Evolutionary conservation across 352 stramenopile species (phyloP), one percentile per base, ranked within the genome.

Genomic region (Globisporangium spiculum): DNA sequence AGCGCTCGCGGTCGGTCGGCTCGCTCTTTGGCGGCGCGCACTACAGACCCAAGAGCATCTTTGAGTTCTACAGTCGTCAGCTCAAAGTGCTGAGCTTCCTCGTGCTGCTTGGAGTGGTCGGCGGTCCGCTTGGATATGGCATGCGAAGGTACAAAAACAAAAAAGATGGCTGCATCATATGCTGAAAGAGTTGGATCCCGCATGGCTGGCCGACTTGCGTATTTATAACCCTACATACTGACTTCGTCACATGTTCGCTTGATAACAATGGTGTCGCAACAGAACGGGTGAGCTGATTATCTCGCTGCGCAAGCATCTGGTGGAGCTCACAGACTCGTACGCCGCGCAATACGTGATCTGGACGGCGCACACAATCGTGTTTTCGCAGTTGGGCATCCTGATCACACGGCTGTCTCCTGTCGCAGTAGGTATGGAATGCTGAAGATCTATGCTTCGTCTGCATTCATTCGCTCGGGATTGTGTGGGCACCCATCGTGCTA

Each of bases 61-160:
- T 32, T 8, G 73, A 70, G 27, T 92, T 89, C 74, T 91, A 90
- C 52, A 64, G 74, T 41, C 78, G 82, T 8, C 87, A 94, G 58
- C 26, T 87, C 60, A 92, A 90, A 58, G 84, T 87, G 18, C 71
- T 93, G 24, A 80, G 73, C 62, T 96, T 96, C 66, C 75, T 96
- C 55, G 66, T 94, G 20, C 75, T 96, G 20, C 73, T 96, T 22
- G 88, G 88, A 14, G 79, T 94, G 50, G 92, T 96, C 57, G 85
- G 85, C 50, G 88, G 87, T 22, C 84, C 86, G 12, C 70, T 96
- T 62, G 89, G 85, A 66, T 94, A 90, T 63, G 74, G 77, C 59
- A 91, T 94, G 66, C 83, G 83, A 50, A 66, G 61, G 67, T 73
- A 58, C 53, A 22, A 36, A 24, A 22, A 16, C 12, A 26, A 22